Conservation (phyloP, 1,284 basidiomycete species). For the Rhizoctonia solani region DNA sequence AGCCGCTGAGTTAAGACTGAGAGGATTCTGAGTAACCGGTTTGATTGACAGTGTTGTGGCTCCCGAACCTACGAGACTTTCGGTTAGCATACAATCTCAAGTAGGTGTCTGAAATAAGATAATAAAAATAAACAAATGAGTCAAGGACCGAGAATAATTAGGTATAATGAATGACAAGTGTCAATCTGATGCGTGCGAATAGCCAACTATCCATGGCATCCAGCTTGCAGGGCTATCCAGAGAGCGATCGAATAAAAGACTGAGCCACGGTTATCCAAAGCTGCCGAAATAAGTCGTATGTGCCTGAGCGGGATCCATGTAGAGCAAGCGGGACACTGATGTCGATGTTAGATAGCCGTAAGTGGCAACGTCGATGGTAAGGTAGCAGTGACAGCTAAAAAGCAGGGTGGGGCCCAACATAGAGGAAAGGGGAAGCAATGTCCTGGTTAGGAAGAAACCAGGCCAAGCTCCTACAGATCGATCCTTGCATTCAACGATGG, state of each 20-base stretch:
- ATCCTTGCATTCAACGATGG: no score
- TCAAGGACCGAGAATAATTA: neutral
- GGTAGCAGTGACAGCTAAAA: no score
- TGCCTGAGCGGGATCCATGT: no score
- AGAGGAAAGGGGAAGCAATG: no score
- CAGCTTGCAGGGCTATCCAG: neutral
- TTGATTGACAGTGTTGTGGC: neutral
- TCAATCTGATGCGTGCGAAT: neutral
- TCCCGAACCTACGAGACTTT: neutral
- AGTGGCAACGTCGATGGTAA: no score
- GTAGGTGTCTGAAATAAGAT: neutral
- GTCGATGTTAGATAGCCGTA: no score
- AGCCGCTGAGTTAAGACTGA: slow-evolving; percentile 9
- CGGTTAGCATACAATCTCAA: neutral
- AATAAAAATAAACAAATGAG: neutral
- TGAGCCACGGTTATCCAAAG: no score
- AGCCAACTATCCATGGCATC: neutral
- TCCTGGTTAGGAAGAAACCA: no score
- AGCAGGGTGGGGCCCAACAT: no score
- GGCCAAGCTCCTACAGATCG: no score
- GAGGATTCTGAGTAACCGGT: slow-evolving; percentile 14
- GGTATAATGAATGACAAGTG: neutral
- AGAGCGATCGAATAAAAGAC: neutral
- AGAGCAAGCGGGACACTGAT: no score
- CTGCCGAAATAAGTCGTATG: no score